A percentile compares a stretch with the other conserved stretches of the same genome.
These are phyloP conservation scores for Tetrapisispora pingtungensis DNA, from an alignment of 805 yeast genomes.

Conservation along the genomic window DNA sequence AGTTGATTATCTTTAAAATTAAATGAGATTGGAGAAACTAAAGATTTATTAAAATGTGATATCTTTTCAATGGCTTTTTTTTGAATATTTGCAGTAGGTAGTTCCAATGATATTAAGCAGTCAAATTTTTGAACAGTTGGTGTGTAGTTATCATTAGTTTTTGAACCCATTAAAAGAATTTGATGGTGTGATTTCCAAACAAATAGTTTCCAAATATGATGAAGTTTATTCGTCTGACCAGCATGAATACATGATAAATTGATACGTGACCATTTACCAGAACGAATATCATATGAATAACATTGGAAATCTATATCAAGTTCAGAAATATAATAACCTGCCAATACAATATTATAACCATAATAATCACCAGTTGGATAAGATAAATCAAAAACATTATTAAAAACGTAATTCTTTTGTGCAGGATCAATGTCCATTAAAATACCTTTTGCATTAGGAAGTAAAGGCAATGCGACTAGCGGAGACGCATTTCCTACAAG, in stretches of 20 bases:
- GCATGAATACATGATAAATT: slow-evolving; percentile 45
- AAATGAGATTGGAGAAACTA: background rate
- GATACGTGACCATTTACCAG: slow-evolving; percentile 51
- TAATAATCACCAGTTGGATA: slow-evolving; percentile 55
- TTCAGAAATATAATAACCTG: slow-evolving; percentile 46
- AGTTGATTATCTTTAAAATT: background rate
- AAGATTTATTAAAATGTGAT: background rate
- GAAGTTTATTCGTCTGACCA: slow-evolving; percentile 45
- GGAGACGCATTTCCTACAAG: slow-evolving; percentile 14
- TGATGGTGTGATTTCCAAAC: slow-evolving; percentile 75
- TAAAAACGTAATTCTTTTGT: slow-evolving; percentile 11
- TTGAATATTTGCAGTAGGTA: slow-evolving; percentile 44
- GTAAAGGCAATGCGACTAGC: slow-evolving; percentile 27
- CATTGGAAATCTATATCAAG: slow-evolving; percentile 19
- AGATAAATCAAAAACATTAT: slow-evolving; percentile 31
- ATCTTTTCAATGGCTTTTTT: slow-evolving; percentile 5
- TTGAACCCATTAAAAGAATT: slow-evolving; percentile 48
- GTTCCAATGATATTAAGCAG: slow-evolving; percentile 38
- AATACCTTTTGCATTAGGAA: slow-evolving; percentile 26
- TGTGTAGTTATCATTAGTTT: slow-evolving; percentile 16
- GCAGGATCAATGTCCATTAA: slow-evolving; percentile 17
- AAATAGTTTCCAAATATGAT: slow-evolving; percentile 56
- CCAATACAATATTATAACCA: slow-evolving; percentile 54
- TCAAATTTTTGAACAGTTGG: slow-evolving; percentile 36
- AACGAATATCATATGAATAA: slow-evolving; percentile 24